A percentile compares a stretch with the other conserved stretches of the same genome.
Evolutionary conservation across 1,284 basidiomycete genomes (phyloP).

Genomic region (Tetrapyrgos nigripes): DNA sequence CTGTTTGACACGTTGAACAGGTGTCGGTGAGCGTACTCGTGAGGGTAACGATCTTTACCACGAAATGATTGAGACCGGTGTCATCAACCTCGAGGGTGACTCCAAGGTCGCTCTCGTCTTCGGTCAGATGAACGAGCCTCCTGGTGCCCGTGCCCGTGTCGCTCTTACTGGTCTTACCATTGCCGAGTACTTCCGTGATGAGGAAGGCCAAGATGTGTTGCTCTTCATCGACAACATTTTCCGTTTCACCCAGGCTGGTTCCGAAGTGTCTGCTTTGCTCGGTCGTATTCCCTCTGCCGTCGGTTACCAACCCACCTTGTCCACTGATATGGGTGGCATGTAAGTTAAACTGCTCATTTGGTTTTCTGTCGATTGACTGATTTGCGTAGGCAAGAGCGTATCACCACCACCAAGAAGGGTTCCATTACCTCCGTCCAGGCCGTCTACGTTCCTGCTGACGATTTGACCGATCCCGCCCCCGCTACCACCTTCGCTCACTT

Average conservation of each 20-base stretch:
- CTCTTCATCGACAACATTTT: conserved; percentile 99
- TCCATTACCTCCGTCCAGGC: conserved; percentile 99
- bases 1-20: conserved; percentile 42
- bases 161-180: conserved; percentile 98
- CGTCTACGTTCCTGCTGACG: conserved; percentile 99
- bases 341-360: too few relatives aligned
- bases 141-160: conserved; percentile 99
- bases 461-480: conserved; percentile 99
- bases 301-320: conserved; percentile 99
- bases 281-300: conserved; percentile 99
- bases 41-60: conserved; percentile 99
- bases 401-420: conserved; percentile 99
- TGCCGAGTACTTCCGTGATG: conserved; percentile 99
- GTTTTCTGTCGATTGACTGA: neutral
- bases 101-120: conserved; percentile 99
- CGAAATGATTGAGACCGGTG: conserved; percentile 99
- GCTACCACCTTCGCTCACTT: conserved; percentile 99
- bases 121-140: conserved; percentile 99
- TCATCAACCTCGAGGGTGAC: conserved; percentile 98
- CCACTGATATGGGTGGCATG: conserved; percentile 99
- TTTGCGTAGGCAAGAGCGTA: conserved; percentile 87
- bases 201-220: conserved; percentile 99
- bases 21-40: conserved; percentile 99
- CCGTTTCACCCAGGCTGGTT: conserved; percentile 99
- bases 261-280: conserved; percentile 98